phyloP scores from a whole-genome alignment of 2,329 filamentous ascomycete genomes.

The Penicillium sp. region DNA sequence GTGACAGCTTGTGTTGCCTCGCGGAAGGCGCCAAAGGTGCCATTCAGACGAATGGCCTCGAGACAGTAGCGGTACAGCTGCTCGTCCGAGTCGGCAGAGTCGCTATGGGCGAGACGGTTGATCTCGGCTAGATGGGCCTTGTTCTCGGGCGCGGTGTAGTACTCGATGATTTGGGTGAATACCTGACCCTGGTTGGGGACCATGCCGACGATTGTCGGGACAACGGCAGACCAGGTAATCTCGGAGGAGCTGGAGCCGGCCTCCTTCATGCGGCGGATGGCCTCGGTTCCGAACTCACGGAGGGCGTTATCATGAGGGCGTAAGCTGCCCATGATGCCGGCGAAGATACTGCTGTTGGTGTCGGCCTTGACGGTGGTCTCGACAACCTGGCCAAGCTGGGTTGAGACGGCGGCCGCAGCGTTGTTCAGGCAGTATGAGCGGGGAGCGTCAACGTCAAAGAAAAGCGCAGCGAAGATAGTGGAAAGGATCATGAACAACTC shows the following conservation, averaged over 20 bases:
- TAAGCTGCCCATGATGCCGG: conserved; percentile 50
- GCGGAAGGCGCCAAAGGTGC: conserved; percentile 62
- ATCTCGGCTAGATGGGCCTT: conserved; percentile 59
- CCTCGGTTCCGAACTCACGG: conserved; percentile 62
- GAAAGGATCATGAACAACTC: conserved; percentile 62
- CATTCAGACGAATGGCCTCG: conserved; percentile 69
- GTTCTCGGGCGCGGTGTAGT: conserved; percentile 62
- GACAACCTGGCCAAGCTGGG: conserved; percentile 61
- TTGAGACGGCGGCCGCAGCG: conserved; percentile 56
- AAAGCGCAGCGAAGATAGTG: conserved; percentile 64
- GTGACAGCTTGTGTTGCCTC: conserved; percentile 50
- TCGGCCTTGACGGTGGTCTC: conserved; percentile 65
- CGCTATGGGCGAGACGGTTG: conserved; percentile 57
- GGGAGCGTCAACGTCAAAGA: conserved; percentile 64
- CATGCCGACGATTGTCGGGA: conserved; percentile 66
- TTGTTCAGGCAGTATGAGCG: conserved; percentile 65
- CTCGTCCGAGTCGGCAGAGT: conserved; percentile 59
- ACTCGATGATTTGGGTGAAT: conserved; percentile 72
- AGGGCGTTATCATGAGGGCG: conserved; percentile 57
- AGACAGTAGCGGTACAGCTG: conserved; percentile 67
- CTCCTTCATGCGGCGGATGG: conserved; percentile 65
- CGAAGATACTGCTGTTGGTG: conserved; percentile 56
- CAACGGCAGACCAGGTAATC: conserved; percentile 68
- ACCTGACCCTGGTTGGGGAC: conserved; percentile 70
- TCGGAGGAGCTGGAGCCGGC: conserved; percentile 62